phyloP scores from a whole-genome alignment of 306 rosid genomes.

The Leucaena leucocephala region DNA sequence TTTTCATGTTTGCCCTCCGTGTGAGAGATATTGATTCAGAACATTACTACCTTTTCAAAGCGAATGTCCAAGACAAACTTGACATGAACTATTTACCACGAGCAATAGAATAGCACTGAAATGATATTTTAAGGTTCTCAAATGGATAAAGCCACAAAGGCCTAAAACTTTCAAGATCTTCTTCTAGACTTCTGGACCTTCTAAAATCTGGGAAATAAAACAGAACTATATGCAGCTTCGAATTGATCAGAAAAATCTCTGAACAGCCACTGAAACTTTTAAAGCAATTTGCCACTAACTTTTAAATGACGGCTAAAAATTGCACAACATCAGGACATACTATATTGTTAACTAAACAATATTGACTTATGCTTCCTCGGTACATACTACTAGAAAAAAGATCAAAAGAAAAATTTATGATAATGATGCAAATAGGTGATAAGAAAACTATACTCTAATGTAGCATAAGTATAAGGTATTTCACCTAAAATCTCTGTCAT shows the following conservation, averaged over 20 bases:
- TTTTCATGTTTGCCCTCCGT: not conserved
- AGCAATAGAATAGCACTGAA: not conserved
- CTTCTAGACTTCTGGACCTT: not conserved
- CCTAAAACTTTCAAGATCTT: not conserved
- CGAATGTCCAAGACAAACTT: not conserved
- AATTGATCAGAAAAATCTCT: not conserved
- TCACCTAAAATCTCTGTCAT: constrained; percentile 97
- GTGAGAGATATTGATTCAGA: not conserved
- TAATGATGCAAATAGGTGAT: constrained; percentile 29
- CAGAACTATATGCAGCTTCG: not conserved
- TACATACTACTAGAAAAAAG: not conserved
- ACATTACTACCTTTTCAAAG: not conserved
- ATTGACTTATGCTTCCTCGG: not conserved
- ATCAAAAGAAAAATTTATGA: not conserved
- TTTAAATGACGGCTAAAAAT: constrained; percentile 14
- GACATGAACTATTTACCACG: not conserved
- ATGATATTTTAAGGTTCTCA: not conserved
- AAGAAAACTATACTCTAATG: not conserved
- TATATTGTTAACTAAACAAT: constrained; percentile 16
- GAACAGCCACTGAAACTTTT: not conserved
- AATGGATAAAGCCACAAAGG: not conserved
- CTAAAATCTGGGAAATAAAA: not conserved
- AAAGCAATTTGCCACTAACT: not conserved
- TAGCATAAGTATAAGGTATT: not conserved
- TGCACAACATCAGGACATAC: not conserved